These are phyloP conservation scores for Starmerella sirachaensis DNA, from an alignment of 805 yeast species.

Conservation along the genomic window DNA sequence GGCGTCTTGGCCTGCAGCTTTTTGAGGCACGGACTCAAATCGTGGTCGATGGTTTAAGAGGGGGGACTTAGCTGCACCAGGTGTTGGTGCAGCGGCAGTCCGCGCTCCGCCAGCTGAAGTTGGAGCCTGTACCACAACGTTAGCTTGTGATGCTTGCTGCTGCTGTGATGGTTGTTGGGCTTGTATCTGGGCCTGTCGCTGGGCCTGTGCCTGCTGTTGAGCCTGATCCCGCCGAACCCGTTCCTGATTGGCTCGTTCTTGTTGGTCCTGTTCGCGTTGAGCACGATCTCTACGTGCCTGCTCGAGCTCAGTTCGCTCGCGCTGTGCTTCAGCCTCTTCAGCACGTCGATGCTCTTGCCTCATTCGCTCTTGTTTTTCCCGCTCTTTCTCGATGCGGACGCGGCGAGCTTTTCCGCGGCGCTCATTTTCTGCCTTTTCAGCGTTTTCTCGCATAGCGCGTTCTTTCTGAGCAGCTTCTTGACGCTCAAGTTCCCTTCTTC, in stretches of 20 bases:
- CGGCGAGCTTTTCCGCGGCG: neutral
- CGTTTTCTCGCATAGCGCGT: neutral
- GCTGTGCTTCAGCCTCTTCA: neutral
- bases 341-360: neutral
- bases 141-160: neutral
- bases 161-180: neutral
- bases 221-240: neutral
- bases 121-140: neutral
- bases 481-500: neutral
- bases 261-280: no score
- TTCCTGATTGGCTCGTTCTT: no score
- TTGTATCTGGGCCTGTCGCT: neutral
- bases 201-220: neutral
- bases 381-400: neutral
- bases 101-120: neutral
- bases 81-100: conserved; percentile 11
- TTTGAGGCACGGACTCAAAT: neutral
- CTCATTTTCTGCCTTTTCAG: conserved; percentile 3
- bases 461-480: neutral
- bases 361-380: neutral
- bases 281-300: no score
- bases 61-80: conserved; percentile 8
- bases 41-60: conserved; percentile 8
- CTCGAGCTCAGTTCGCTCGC: no score
- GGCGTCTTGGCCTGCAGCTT: neutral